These are phyloP conservation scores for Agaricus bisporus DNA, from an alignment of 768 basidiomycete genomes.

Conservation along the genomic window DNA sequence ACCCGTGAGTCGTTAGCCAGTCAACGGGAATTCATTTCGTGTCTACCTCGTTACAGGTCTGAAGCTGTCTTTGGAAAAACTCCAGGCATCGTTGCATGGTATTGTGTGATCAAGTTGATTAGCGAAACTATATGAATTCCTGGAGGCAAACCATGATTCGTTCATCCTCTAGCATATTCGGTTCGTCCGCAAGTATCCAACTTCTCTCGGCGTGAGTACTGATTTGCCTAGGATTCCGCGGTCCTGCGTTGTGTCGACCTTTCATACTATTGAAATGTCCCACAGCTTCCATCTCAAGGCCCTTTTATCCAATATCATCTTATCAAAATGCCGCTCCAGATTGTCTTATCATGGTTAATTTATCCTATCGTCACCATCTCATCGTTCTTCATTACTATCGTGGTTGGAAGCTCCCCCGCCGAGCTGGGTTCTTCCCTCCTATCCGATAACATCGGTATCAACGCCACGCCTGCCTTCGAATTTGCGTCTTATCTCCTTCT, in stretches of 20 bases:
- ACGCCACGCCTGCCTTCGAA: too few species aligned
- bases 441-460: too few species aligned
- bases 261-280: background rate
- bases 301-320: background rate
- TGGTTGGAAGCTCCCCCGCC: background rate
- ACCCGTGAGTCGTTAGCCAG: background rate
- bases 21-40: too few species aligned
- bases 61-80: too few species aligned
- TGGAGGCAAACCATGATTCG: background rate
- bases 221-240: conserved; percentile 10
- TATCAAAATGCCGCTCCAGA: background rate
- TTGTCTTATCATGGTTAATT: background rate
- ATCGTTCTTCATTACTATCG: background rate
- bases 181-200: too few species aligned
- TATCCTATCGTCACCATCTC: background rate
- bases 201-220: background rate
- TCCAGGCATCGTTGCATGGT: too few species aligned
- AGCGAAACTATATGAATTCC: background rate
- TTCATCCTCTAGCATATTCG: background rate
- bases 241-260: conserved; percentile 1
- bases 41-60: too few species aligned
- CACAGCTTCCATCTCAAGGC: background rate
- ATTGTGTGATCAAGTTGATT: too few species aligned
- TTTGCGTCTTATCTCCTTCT: too few species aligned
- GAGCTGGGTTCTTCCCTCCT: too few species aligned